Percentiles rank a stretch among this genome's conserved stretches.
Evolutionary conservation across 345 rosid genomes (phyloP).

Genomic region (Turritis glabra): DNA sequence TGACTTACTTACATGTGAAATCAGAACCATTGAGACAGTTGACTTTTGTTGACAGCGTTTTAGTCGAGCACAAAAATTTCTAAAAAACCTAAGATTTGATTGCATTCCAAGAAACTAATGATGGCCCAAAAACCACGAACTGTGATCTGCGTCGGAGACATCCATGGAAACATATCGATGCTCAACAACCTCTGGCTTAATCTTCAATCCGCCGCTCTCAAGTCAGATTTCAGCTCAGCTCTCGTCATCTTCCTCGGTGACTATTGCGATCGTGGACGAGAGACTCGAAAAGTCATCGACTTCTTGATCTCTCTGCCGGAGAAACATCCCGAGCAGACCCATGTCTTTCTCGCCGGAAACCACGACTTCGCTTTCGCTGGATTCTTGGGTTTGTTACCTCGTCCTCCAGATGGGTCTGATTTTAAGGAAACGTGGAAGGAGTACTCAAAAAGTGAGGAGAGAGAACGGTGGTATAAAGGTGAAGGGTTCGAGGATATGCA

Average conservation of each 20-base stretch:
- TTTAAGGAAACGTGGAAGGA: slow-evolving; percentile 66
- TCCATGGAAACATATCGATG: slow-evolving; percentile 69
- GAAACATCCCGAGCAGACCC: slow-evolving; percentile 57
- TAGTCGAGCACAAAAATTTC: not conserved
- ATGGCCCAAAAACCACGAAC: slow-evolving; percentile 44
- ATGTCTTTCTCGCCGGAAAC: slow-evolving; percentile 69
- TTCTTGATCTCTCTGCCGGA: slow-evolving; percentile 56
- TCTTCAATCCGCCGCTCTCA: slow-evolving; percentile 50
- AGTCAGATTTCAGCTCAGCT: slow-evolving; percentile 55
- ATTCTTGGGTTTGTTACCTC: slow-evolving; percentile 57
- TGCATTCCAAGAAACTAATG: not conserved
- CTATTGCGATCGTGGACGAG: slow-evolving; percentile 87
- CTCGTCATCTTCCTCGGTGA: slow-evolving; percentile 82
- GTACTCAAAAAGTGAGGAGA: slow-evolving; percentile 54
- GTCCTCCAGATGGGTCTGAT: slow-evolving; percentile 47
- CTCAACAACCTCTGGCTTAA: slow-evolving; percentile 73
- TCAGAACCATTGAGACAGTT: not conserved
- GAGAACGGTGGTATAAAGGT: slow-evolving; percentile 80
- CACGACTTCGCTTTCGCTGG: slow-evolving; percentile 81
- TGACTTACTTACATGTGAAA: not conserved
- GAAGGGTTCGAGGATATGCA: slow-evolving; percentile 69
- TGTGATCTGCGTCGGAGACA: slow-evolving; percentile 73
- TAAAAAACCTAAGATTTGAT: no score
- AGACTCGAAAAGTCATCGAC: slow-evolving; percentile 61
- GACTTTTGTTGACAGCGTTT: not conserved